Percentiles rank a stretch among this genome's conserved stretches.
These are phyloP conservation scores for Eucalyptus camaldulensis DNA, from an alignment of 345 rosid genomes.

Conservation along the genomic window DNA sequence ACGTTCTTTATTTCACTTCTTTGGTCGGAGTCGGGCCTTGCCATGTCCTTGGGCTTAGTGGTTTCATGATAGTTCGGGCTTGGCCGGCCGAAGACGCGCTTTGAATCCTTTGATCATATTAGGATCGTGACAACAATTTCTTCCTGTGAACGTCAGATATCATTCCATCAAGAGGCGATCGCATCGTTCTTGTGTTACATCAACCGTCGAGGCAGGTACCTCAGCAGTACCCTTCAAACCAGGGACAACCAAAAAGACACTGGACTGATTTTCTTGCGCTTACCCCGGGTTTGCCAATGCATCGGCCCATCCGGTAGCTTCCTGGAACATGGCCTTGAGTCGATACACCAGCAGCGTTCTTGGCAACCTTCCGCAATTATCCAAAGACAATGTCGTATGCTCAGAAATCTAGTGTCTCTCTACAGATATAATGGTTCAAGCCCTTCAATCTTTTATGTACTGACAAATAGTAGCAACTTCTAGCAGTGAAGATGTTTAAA, in stretches of 20 bases:
- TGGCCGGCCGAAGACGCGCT: background rate
- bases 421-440: background rate
- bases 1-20: background rate
- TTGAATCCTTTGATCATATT: too few species aligned
- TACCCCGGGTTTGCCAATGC: background rate
- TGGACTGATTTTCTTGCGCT: background rate
- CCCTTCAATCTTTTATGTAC: background rate
- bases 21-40: background rate
- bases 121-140: background rate
- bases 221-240: background rate
- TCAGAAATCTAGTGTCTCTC: background rate
- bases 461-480: background rate
- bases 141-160: background rate
- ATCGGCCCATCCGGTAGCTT: background rate
- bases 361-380: background rate
- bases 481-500: background rate
- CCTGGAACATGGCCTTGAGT: background rate
- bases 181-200: background rate
- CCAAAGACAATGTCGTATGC: background rate
- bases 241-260: background rate
- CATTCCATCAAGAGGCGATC: background rate
- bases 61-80: background rate
- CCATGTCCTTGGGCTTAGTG: background rate
- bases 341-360: background rate
- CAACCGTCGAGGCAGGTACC: background rate